Evolutionary conservation across 495 filamentous ascomycete genomes (phyloP).

Genomic region (Gamarada debralockiae): DNA sequence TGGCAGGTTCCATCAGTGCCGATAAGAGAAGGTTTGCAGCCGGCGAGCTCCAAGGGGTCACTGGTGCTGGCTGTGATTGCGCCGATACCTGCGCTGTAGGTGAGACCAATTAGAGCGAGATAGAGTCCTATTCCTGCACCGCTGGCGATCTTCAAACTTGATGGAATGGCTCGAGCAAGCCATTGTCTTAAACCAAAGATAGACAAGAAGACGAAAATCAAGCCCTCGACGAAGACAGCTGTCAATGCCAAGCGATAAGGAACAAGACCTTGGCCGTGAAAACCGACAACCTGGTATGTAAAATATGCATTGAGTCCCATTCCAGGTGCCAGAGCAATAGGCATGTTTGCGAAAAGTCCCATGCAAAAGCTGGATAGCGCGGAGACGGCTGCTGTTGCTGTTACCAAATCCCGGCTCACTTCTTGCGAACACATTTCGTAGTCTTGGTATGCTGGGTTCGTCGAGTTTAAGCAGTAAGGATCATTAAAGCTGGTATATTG

Average conservation of each 20-base stretch:
- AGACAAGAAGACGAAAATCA: constrained; percentile 65
- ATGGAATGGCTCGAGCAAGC: constrained; percentile 73
- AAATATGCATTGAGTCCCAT: constrained; percentile 88
- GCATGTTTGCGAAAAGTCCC: constrained; percentile 66
- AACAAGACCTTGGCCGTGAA: constrained; percentile 61
- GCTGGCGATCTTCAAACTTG: constrained; percentile 78
- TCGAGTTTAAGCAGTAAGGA: constrained; percentile 41
- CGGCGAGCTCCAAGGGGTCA: constrained; percentile 65
- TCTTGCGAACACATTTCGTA: constrained; percentile 63
- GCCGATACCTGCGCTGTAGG: constrained; percentile 75
- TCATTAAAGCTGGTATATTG: constrained; percentile 26
- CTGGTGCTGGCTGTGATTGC: constrained; percentile 54
- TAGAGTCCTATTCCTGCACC: constrained; percentile 80
- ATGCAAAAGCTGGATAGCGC: constrained; percentile 68
- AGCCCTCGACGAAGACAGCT: constrained; percentile 80
- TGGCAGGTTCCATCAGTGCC: constrained; percentile 13
- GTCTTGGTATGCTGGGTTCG: constrained; percentile 39
- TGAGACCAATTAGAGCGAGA: constrained; percentile 74
- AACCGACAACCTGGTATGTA: constrained; percentile 75
- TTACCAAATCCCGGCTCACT: constrained; percentile 71
- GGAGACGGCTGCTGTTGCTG: constrained; percentile 75
- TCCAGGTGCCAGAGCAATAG: constrained; percentile 73
- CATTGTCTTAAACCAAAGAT: constrained; percentile 76
- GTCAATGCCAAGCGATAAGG: constrained; percentile 69
- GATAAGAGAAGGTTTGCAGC: constrained; percentile 39